Percentiles rank a stretch among this genome's conserved stretches.
These are phyloP conservation scores for Colletotrichum camelliae DNA, from an alignment of 2,329 filamentous ascomycete species.

Conservation along the genomic window DNA sequence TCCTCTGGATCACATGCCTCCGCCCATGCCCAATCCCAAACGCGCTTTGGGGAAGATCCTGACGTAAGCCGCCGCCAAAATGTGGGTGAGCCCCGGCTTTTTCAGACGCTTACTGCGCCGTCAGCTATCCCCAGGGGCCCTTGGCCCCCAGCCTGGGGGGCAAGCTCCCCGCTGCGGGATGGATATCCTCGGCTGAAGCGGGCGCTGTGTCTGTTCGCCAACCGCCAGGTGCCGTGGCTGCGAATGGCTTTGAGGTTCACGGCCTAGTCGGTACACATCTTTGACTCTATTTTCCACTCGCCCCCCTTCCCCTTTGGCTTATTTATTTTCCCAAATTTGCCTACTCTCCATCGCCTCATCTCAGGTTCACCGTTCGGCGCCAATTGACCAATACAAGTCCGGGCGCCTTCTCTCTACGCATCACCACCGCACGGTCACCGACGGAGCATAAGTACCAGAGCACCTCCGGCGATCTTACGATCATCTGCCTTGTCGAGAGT, in stretches of 20 bases:
- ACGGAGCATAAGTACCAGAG: slow-evolving; percentile 13
- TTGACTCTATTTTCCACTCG: slow-evolving; percentile 3
- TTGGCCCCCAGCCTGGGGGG: not conserved
- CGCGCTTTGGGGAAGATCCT: not conserved
- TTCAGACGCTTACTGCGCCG: not conserved
- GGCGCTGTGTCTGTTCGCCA: slow-evolving; percentile 20
- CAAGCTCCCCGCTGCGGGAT: slow-evolving; percentile 16
- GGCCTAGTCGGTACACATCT: slow-evolving; percentile 14
- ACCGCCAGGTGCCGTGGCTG: slow-evolving; percentile 18
- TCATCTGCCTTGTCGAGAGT: not conserved
- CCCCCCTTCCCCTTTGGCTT: not conserved
- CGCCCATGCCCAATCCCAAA: not conserved
- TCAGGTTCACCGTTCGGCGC: not conserved
- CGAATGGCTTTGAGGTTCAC: slow-evolving; percentile 21
- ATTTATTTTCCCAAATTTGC: not conserved
- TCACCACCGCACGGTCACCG: slow-evolving; percentile 1
- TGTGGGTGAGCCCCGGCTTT: slow-evolving; percentile 4
- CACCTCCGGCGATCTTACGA: slow-evolving; percentile 1
- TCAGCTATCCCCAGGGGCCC: slow-evolving; percentile 5
- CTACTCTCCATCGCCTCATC: not conserved
- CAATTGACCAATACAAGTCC: slow-evolving; percentile 11
- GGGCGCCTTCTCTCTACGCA: not conserved
- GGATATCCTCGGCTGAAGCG: slow-evolving; percentile 30
- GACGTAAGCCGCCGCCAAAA: slow-evolving; percentile 12
- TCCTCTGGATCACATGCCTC: slow-evolving; percentile 14